These are phyloP conservation scores for Dendrobium catenatum DNA, from an alignment of 106 monocot genomes.

Conservation along the genomic window DNA sequence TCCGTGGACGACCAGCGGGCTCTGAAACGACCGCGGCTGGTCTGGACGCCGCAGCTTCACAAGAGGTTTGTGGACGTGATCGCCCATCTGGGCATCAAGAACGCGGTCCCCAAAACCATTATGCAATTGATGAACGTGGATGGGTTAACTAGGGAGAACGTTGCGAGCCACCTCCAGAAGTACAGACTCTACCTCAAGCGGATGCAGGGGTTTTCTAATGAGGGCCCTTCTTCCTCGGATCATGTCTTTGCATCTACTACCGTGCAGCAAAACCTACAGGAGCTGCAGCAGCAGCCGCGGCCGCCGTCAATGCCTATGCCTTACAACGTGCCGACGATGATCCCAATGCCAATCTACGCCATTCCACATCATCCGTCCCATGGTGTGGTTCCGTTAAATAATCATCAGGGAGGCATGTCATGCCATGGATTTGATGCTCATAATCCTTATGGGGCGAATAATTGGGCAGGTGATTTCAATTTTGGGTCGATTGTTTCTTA, in stretches of 20 bases:
- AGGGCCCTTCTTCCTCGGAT: slow-evolving; percentile 28
- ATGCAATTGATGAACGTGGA: slow-evolving; percentile 62
- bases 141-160: slow-evolving; percentile 48
- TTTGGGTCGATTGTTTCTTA: slow-evolving; percentile 24
- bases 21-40: slow-evolving; percentile 32
- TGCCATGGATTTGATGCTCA: slow-evolving; percentile 25
- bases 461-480: slow-evolving; percentile 23
- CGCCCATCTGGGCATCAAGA: slow-evolving; percentile 39
- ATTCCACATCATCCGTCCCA: slow-evolving; percentile 19
- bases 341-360: slow-evolving; percentile 31
- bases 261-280: slow-evolving; percentile 15
- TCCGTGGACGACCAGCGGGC: slow-evolving; percentile 11
- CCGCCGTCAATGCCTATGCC: slow-evolving; percentile 16
- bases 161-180: slow-evolving; percentile 52
- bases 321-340: slow-evolving; percentile 21
- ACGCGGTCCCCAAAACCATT: slow-evolving; percentile 46
- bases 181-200: slow-evolving; percentile 44
- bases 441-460: slow-evolving; percentile 21
- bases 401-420: slow-evolving; percentile 7
- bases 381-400: slow-evolving; percentile 23
- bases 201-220: slow-evolving; percentile 18
- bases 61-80: slow-evolving; percentile 51
- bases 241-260: slow-evolving; percentile 33
- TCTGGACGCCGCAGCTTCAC: slow-evolving; percentile 60
- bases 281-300: slow-evolving; percentile 5